Conservation (phyloP, 768 basidiomycete genomes). For the Pholiota molesta region DNA sequence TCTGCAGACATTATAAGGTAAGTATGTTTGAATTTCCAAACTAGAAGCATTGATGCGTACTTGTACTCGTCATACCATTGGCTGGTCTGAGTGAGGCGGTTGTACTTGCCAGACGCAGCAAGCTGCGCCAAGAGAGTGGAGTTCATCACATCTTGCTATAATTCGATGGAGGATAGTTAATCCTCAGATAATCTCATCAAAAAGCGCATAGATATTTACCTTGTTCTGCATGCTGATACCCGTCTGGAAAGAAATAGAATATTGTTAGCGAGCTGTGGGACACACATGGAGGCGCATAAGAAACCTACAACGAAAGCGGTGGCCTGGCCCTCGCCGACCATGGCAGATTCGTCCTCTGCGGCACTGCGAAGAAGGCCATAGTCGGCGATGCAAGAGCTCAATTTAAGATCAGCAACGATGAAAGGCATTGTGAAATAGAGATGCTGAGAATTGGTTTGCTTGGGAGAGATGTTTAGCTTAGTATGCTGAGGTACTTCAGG, state of each 20-base stretch:
- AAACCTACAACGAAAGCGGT: neutral
- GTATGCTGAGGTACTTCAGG: too few species aligned
- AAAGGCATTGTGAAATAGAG: too few species aligned
- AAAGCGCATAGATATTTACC: neutral
- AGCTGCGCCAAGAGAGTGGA: neutral
- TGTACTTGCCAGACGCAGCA: neutral
- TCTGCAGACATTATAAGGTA: too few species aligned
- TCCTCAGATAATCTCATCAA: too few species aligned
- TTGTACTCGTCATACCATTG: neutral
- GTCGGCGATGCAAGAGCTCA: too few species aligned
- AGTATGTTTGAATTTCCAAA: too few species aligned
- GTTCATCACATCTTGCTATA: neutral
- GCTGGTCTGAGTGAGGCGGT: neutral
- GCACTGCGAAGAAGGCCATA: too few species aligned
- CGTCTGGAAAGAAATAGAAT: neutral
- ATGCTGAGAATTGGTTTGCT: too few species aligned
- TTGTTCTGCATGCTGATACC: neutral
- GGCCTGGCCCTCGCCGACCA: neutral
- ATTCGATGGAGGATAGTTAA: neutral
- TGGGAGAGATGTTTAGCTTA: too few species aligned
- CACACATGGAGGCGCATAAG: too few species aligned
- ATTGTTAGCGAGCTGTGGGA: too few species aligned
- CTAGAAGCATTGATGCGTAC: neutral
- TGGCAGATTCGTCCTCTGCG: neutral
- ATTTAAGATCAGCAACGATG: too few species aligned